Percentiles rank a stretch among this genome's conserved stretches.
Evolutionary conservation across 1,284 basidiomycete species (phyloP).

Genomic region (Cryptococcus neoformans): DNA sequence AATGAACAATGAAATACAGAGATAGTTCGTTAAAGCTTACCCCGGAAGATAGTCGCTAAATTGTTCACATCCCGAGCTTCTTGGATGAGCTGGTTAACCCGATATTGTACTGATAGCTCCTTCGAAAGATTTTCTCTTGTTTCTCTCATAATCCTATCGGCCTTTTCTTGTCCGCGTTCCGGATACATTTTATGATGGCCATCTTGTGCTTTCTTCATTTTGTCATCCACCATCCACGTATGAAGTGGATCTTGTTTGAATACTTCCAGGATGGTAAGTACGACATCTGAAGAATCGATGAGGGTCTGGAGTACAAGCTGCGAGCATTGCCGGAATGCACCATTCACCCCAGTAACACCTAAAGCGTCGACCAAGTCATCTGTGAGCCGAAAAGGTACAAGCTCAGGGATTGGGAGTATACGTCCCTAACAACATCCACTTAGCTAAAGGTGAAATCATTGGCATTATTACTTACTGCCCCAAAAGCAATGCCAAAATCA

Average conservation of each 20-base stretch:
- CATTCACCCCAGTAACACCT: conserved; percentile 84
- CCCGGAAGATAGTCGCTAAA: conserved; percentile 72
- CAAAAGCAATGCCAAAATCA: conserved; percentile 95
- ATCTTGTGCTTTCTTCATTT: conserved; percentile 48
- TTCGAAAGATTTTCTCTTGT: conserved; percentile 80
- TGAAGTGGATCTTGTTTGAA: conserved; percentile 96
- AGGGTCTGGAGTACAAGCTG: conserved; percentile 92
- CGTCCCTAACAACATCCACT: conserved; percentile 61
- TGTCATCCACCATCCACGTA: conserved; percentile 72
- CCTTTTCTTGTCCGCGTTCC: conserved; percentile 67
- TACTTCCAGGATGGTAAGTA: conserved; percentile 93
- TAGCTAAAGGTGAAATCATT: background rate
- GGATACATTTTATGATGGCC: conserved; percentile 13
- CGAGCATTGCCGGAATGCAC: conserved; percentile 91
- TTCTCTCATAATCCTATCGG: conserved; percentile 77
- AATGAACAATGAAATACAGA: no score
- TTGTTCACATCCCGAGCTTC: conserved; percentile 78
- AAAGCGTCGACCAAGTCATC: conserved; percentile 91
- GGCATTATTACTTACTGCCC: conserved; percentile 61
- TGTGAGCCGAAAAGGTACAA: conserved; percentile 92
- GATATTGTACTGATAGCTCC: conserved; percentile 83
- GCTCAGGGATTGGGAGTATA: conserved; percentile 75
- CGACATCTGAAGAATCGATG: conserved; percentile 75
- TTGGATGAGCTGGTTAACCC: conserved; percentile 88
- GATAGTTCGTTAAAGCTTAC: conserved; percentile 37